Percentiles rank a stretch among this genome's conserved stretches.
These are phyloP conservation scores for Chimonanthus praecox DNA, from an alignment of 164 flowering plant species.

Conservation along the genomic window DNA sequence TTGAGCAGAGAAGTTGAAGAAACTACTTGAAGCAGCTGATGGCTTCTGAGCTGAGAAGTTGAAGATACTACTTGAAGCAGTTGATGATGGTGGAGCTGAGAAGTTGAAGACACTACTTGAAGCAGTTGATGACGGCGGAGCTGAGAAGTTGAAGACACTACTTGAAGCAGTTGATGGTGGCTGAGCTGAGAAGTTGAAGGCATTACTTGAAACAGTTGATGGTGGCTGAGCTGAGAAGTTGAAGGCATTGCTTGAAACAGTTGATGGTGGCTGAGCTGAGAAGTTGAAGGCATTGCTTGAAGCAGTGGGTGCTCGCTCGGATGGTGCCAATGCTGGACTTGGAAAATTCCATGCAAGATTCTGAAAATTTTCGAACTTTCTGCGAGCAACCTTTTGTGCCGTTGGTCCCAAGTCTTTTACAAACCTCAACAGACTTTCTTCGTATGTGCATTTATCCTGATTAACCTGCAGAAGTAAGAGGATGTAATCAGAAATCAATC, in stretches of 20 bases:
- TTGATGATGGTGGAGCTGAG: not conserved
- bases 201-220: not conserved
- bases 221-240: not conserved
- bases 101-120: not conserved
- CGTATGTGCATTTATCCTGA: conserved; percentile 29
- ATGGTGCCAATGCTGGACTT: not conserved
- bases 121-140: conserved; percentile 6
- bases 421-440: conserved; percentile 51
- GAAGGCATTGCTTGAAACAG: not conserved
- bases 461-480: conserved; percentile 30
- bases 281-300: not conserved
- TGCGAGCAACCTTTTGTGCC: conserved; percentile 45
- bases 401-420: conserved; percentile 55
- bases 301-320: not conserved
- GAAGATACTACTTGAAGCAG: too few species aligned
- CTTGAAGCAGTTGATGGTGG: not conserved
- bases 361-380: conserved; percentile 28
- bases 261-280: not conserved
- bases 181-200: not conserved
- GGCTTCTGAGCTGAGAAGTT: not conserved
- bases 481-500: not conserved
- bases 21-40: not conserved
- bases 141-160: not conserved
- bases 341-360: not conserved
- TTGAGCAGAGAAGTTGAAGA: conserved; percentile 1